A percentile compares a stretch with the other conserved stretches of the same genome.
These are phyloP conservation scores for Ambrosia hybrid DNA, from an alignment of 140 eudicot genomes.

Conservation along the genomic window DNA sequence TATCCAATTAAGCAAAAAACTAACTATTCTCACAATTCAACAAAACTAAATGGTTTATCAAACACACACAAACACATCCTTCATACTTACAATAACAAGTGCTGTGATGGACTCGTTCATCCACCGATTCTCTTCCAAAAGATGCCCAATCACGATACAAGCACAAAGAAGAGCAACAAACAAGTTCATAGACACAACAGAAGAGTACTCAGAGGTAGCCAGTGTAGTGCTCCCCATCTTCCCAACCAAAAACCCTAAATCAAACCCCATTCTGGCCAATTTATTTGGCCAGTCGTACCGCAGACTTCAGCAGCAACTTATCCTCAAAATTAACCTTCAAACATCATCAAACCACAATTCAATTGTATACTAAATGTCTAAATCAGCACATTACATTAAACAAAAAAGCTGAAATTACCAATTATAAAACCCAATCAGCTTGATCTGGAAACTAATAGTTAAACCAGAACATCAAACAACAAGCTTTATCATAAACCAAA, in stretches of 20 bases:
- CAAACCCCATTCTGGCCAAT: constrained; percentile 41
- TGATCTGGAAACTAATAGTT: too few relatives aligned
- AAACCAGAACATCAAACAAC: too few relatives aligned
- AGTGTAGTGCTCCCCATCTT: constrained; percentile 27
- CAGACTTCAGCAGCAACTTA: constrained; percentile 29
- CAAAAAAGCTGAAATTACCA: too few relatives aligned
- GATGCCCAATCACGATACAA: constrained; percentile 67
- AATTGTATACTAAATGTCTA: too few relatives aligned
- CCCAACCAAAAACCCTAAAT: constrained; percentile 23
- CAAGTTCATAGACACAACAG: constrained; percentile 62
- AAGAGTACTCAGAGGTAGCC: constrained; percentile 55
- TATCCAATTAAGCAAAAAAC: constrained; percentile 4
- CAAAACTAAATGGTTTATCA: neutral
- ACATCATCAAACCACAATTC: neutral
- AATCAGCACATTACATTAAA: too few relatives aligned
- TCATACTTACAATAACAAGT: constrained; percentile 52
- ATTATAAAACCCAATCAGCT: too few relatives aligned
- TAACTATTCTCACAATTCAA: neutral
- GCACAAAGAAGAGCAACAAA: constrained; percentile 68
- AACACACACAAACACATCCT: neutral
- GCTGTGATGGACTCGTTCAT: constrained; percentile 80
- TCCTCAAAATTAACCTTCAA: constrained; percentile 9
- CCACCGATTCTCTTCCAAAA: constrained; percentile 70
- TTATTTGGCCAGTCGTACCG: constrained; percentile 25
- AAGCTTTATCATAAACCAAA: too few relatives aligned